Evolutionary conservation across 495 filamentous ascomycete genomes (phyloP), one percentile per base, ranked within the genome.

Genomic region (Penicillium robsamsonii): DNA sequence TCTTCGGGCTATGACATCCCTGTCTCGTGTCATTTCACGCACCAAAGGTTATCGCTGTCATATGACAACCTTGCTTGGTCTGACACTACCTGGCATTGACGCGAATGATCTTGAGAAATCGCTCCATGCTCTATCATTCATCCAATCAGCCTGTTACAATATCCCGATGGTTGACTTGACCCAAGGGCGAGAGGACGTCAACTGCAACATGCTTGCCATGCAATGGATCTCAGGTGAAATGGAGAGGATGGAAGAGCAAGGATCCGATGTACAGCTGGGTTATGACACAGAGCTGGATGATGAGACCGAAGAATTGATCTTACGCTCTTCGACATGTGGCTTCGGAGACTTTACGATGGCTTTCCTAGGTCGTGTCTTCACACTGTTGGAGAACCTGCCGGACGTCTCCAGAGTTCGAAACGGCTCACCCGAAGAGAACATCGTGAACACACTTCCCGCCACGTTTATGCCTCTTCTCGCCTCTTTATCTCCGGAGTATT

Each of bases 81-180:
- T 99, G 52, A 91, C 94, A 2, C 78, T 99, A 37, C 94, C 94
- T 2, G 94, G 94, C 30, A 95, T 99, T 49, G 94, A 99, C 74
- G 93, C 94, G 30, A 99, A 99, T 69, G 94, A 99, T 72, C 79
- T 99, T 30, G 91, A 93, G 59, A 99, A 99, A 74, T 97, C 94
- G 18, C 78, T 96, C 50, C 90, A 96, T 70, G 93, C 93, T 2
- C 77, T 99, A 47, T 89, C 92, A 51, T 97, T 96, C 66, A 92
- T 99, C 44, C 94, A 97, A 74, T 84, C 88, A 33, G 89, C 96
- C 29, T 90, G 91, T 54, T 97, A 97, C 74, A 95, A 90, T 57
- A 92, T 99, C 20, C 95, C 94, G 4, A 88, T 99, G 62, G 81
- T 86, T 57, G 88, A 95, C 62, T 74, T 99, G 50, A 90, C 91